Evolutionary conservation across 352 stramenopile genomes (phyloP), one percentile per base, ranked within the genome.

Genomic region (Globisporangium carolinianum): DNA sequence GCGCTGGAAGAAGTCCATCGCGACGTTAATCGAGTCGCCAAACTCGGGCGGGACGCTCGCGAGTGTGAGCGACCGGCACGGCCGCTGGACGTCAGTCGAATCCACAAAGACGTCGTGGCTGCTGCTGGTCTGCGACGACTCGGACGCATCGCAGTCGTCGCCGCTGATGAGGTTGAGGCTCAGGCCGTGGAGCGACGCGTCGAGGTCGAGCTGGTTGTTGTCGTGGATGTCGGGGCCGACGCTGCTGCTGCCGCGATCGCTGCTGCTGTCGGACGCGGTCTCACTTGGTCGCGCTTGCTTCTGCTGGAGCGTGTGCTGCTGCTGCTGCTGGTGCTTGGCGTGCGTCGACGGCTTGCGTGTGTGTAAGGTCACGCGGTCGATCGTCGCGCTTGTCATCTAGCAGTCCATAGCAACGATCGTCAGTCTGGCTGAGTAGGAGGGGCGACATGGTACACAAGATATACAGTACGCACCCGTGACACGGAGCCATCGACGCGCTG

Each of bases 1-100:
- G 9, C 72, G 71, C 41, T 86, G 67, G 47, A 89, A 89, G 50
- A 74, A 73, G 32, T 86, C 79, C 71, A 89, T 85, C 5, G 73
- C 71, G 41, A 70, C 55, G n/a, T 62, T 63, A 41, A 89, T 81
- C 57, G 80, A 83, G 51, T 82, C 69, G n/a, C 66, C 65, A 53
- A 79, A 73, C 61, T 84, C 75, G 5, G 68, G 69, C 5, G 72
- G 71, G 3, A 72, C 62, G 3, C 61, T 58, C 5, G 68, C 60
- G n/a, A 75, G 54, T 18, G 73, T 62, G 1, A 71, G 69, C 1
- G 63, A 69, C 18, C 53, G 47, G 17, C 58, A 62, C 46, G 57
- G 47, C 39, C 39, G 39, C 39, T 43, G 7, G 39, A 32, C 24
- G 24, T 32, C 24, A 32, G 24, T 32, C 24, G 24, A 32, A 32